Evolutionary conservation across 352 stramenopile species (phyloP), one percentile per base, ranked within the genome.

Genomic region (Phytophthora foliorum): DNA sequence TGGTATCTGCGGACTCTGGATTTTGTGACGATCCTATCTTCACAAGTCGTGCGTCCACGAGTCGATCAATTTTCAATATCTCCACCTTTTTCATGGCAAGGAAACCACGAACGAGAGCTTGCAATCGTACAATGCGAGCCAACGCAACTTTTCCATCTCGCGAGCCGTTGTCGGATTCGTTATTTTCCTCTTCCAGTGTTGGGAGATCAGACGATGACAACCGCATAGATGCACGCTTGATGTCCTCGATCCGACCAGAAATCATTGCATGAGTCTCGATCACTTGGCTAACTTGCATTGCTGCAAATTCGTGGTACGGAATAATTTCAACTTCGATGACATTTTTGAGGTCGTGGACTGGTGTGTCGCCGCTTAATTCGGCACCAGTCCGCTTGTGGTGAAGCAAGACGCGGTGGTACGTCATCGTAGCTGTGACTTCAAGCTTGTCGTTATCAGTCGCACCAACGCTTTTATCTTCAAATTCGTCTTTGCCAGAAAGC

Each of bases 11-110:
- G 16, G 51, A 17, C n/a, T 6, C 29, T 57, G 39, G 27, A 17
- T 39, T 54, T 24, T 21, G 21, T 25, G 48, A n/a, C 19, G 41
- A 56, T 14, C 46, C 32, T 59, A 81, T 78, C 17, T 73, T 66
- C 38, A 80, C 44, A 0, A 92, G 38, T 51, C 82, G 67, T 34
- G 70, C 56, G 39, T 89, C 80, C 10, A 91, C 61, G 0, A 93
- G 72, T 8, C 57, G 78, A 51, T 91, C 83, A 36, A 92, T 78
- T 45, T 80, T 81, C 51, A 87, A 44, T 16, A 79, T 62, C 21
- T 79, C 67, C 1, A 81, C 55, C 1, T 63, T 53, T 29, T 81
- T 80, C 25, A 67, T 82, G 1, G 74, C 78, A 7, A 90, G 57
- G 27, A 91, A 84, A 1, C 79, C 57, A 8, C 85, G 77, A 29